These are phyloP conservation scores for Boletus insuetus DNA, from an alignment of 768 basidiomycete species.

Conservation along the genomic window DNA sequence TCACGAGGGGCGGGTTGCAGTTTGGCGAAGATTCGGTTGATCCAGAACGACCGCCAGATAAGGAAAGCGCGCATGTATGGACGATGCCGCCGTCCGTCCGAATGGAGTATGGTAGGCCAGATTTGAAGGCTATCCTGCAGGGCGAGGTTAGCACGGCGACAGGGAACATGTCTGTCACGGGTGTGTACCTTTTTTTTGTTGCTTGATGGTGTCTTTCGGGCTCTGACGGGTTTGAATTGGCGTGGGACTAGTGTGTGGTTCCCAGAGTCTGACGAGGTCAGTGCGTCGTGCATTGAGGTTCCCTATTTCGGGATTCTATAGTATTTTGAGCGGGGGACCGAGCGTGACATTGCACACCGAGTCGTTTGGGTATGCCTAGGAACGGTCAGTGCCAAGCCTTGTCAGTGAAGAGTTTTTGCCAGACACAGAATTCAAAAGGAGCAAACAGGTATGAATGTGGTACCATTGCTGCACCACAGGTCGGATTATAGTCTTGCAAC, in stretches of 20 bases:
- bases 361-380: constrained; percentile 40
- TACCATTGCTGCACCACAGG: too few species aligned
- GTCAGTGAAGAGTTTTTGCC: too few species aligned
- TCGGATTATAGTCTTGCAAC: too few species aligned
- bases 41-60: constrained; percentile 18
- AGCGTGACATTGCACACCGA: constrained; percentile 39
- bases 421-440: too few species aligned
- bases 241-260: constrained; percentile 45
- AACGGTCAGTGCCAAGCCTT: background rate
- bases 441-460: background rate
- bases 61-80: constrained; percentile 6
- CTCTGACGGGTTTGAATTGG: background rate
- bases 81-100: constrained; percentile 20
- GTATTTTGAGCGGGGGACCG: constrained; percentile 35
- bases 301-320: constrained; percentile 29
- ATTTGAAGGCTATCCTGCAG: constrained; percentile 36
- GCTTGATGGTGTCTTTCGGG: background rate
- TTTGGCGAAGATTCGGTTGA: constrained; percentile 13
- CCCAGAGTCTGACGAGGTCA: constrained; percentile 35
- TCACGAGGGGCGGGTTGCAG: constrained; percentile 29
- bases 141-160: constrained; percentile 35
- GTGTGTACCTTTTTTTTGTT: constrained; percentile 29
- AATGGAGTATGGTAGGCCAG: constrained; percentile 40
- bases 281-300: constrained; percentile 41
- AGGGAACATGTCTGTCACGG: constrained; percentile 47